These are phyloP conservation scores for Aphanomyces euteiches DNA, from an alignment of 352 stramenopile species.

Conservation along the genomic window DNA sequence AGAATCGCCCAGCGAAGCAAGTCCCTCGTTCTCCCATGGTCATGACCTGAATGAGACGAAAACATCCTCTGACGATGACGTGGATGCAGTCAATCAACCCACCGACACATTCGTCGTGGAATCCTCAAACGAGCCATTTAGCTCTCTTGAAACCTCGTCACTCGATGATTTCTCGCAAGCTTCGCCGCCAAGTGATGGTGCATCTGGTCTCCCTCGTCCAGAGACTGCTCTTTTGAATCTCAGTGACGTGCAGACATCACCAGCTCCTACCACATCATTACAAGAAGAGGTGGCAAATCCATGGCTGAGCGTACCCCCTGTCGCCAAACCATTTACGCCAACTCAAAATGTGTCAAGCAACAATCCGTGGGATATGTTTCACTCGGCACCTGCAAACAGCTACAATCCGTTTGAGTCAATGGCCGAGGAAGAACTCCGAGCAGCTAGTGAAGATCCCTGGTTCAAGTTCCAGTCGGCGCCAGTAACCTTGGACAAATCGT, in stretches of 20 bases:
- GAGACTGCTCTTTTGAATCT: no score
- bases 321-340: not conserved
- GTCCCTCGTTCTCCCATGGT: no score
- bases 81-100: not conserved
- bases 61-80: no score
- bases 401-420: slow-evolving; percentile 8
- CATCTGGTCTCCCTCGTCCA: no score
- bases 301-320: slow-evolving; percentile 1
- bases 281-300: not conserved
- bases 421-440: not conserved
- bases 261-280: no score
- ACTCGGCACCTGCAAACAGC: not conserved
- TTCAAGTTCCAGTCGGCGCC: slow-evolving; percentile 9
- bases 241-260: no score
- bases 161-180: no score
- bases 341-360: not conserved
- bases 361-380: slow-evolving; percentile 3
- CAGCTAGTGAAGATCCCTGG: not conserved
- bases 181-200: no score
- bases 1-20: no score
- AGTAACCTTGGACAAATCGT: not conserved
- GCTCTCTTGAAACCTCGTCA: not conserved
- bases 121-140: not conserved
- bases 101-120: not conserved
- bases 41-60: no score